Evolutionary conservation across 2,329 filamentous ascomycete genomes (phyloP), one percentile per base, ranked within the genome.

Genomic region (Fulvia fulva): DNA sequence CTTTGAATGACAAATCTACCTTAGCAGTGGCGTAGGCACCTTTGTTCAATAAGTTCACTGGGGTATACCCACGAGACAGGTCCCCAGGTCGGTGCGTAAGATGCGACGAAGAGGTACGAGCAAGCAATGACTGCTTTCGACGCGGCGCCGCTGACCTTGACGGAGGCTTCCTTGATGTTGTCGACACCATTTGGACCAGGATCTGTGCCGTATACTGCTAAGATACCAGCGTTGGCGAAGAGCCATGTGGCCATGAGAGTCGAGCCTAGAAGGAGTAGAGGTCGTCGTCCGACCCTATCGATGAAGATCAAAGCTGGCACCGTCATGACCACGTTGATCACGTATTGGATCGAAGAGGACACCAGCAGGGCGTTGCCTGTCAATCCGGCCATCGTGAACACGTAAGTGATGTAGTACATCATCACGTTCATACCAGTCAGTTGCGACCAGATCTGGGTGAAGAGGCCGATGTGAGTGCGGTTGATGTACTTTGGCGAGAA

Each of bases 251-350:
- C 71, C 87, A 90, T 90, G 50, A 88, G 74, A 44, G 81, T 74
- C 5, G 86, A 82, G 41, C 87, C 88, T 26, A 85, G 69, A 14
- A 90, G 76, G 32, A 90, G 77, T 3, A 87, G 83, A 1, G 77
- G 77, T 43, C 88, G 88, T 63, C 89, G 88, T 46, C 89, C 90
- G 85, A 87, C 90, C 54, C 80, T 78, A 66, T 93, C 89, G 65
- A 92, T 82, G 76, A 78, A 92, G 57, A 92, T 74, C 16, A 93
- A 81, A 0, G 88, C 89, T 0, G 88, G 87, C 2, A 92, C 72
- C 0, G 90, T 92, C 85, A 90, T 89, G 53, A 86, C 59, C 1
- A 93, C 88, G 71, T 91, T 92, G 77, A 93, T 83, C 65, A 91
- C 80, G 71, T 88, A 90, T 69, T 89, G 84, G 63, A 90, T 89